Conservation (phyloP, 768 basidiomycete species). For the Holtermannia corniformis region DNA sequence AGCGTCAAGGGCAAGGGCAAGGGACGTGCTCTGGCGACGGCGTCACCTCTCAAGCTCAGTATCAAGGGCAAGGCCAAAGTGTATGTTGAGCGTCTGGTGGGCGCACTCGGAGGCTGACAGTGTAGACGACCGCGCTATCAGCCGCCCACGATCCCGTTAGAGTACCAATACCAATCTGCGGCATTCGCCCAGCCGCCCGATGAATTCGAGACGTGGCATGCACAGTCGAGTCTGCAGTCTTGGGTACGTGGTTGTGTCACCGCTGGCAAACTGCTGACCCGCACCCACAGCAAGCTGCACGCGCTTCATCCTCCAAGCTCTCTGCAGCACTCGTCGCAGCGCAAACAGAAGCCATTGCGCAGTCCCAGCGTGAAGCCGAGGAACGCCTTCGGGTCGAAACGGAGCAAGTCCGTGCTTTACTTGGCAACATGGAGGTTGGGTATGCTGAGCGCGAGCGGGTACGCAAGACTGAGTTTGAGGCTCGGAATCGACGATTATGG, state of each 20-base stretch:
- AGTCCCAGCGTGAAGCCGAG: conserved; percentile 4
- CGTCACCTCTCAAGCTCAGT: background rate
- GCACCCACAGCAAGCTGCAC: background rate
- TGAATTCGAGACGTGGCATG: background rate
- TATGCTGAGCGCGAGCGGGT: conserved; percentile 48
- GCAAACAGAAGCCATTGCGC: background rate
- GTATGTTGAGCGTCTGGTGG: background rate
- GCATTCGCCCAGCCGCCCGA: background rate
- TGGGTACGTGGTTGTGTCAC: background rate
- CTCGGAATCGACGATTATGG: conserved; percentile 47
- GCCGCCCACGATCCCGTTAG: background rate
- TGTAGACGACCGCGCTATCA: background rate
- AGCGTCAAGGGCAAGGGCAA: background rate
- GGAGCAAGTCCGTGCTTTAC: conserved; percentile 47
- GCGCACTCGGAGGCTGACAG: background rate
- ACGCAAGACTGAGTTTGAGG: conserved; percentile 47
- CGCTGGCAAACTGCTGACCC: background rate
- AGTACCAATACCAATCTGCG: background rate
- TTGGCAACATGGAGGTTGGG: conserved; percentile 46
- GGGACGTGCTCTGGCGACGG: too few species aligned
- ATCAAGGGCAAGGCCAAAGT: background rate
- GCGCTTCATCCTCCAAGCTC: background rate
- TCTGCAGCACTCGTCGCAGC: background rate
- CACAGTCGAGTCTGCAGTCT: background rate
- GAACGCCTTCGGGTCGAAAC: conserved; percentile 37